Percentiles rank a stretch among this genome's conserved stretches.
These are phyloP conservation scores for Apiospora kogelbergensis DNA, from an alignment of 2,329 filamentous ascomycete species.

Conservation along the genomic window DNA sequence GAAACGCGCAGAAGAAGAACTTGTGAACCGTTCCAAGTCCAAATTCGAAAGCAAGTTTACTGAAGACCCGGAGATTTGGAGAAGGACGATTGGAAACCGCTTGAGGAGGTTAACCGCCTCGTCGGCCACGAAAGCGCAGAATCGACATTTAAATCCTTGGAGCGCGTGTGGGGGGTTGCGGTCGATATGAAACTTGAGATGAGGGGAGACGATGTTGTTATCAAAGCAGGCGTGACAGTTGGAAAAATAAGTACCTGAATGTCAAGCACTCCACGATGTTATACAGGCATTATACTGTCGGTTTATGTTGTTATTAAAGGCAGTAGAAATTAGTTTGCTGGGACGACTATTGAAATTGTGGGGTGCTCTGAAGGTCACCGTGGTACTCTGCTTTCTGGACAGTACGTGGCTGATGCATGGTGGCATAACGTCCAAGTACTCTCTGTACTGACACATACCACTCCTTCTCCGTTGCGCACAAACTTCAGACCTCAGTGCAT, in stretches of 20 bases:
- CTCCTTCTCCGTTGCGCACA: background rate
- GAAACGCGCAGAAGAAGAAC: background rate
- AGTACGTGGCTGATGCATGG: background rate
- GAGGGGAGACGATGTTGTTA: conserved; percentile 8
- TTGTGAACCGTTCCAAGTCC: too few relatives aligned
- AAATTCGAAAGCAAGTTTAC: too few relatives aligned
- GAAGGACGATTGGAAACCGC: background rate
- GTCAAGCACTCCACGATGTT: background rate
- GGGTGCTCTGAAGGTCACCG: background rate
- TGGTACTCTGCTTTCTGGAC: too few relatives aligned
- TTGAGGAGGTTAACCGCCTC: background rate
- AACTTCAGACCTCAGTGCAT: background rate
- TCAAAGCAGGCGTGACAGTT: conserved; percentile 11
- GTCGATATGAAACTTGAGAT: conserved; percentile 14
- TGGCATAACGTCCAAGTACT: background rate
- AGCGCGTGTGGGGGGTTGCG: background rate
- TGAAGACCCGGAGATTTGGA: too few relatives aligned
- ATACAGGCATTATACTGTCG: too few relatives aligned
- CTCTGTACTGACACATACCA: background rate
- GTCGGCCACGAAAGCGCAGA: background rate
- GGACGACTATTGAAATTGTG: background rate
- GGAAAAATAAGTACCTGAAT: background rate
- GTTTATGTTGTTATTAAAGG: too few relatives aligned
- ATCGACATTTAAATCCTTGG: background rate
- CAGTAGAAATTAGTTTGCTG: too few relatives aligned